Evolutionary conservation across 139 green algal genomes (phyloP), one percentile per base, ranked within the genome.

Genomic region (Tetratostichococcus sp.): DNA sequence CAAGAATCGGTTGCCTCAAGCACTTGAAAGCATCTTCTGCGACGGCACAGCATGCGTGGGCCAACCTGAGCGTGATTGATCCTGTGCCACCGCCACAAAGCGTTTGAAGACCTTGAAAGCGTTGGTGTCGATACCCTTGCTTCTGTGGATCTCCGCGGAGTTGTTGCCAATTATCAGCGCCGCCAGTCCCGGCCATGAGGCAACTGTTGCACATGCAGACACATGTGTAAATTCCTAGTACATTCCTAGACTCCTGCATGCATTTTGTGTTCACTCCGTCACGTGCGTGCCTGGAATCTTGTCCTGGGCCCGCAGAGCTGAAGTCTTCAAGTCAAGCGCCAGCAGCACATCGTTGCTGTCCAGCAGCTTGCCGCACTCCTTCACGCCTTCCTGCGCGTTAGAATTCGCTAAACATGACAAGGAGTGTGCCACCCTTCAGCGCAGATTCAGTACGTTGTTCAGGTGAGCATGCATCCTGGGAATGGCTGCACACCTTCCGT

Each of bases 381-480:
- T 88, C 23, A 90, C 11, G 16, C 62, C 86, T 34, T 90, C 86
- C 86, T 90, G 78, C 66, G 50, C 17, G 50, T 21, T 21, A 5
- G 17, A 1, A 57, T 28, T 26, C 16, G 31, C 26, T 8, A n/a
- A 2, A n/a, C 3, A 35, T 43, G 43, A 39, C 17, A 2, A 66
- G 28, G 58, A 25, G 16, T 65, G 2, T 32, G 22, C 3, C 8
- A 35, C 19, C 0, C 26, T n/a, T 5, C 14, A 2, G 57, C 72
- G 32, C 32, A 34, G 22, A 50, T 69, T 25, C 35, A 71, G 42
- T 4, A 30, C n/a, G n/a, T n/a, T n/a, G n/a, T n/a, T n/a, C n/a
- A n/a, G n/a, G n/a, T 50, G 39, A 6, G 6, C 33, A 30, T 31
- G 32, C 25, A 31, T 28, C 32, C 23, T 31, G 67, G 42, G 2